Evolutionary conservation across 805 yeast genomes (phyloP).

Genomic region (Barnettozyma salicaria): DNA sequence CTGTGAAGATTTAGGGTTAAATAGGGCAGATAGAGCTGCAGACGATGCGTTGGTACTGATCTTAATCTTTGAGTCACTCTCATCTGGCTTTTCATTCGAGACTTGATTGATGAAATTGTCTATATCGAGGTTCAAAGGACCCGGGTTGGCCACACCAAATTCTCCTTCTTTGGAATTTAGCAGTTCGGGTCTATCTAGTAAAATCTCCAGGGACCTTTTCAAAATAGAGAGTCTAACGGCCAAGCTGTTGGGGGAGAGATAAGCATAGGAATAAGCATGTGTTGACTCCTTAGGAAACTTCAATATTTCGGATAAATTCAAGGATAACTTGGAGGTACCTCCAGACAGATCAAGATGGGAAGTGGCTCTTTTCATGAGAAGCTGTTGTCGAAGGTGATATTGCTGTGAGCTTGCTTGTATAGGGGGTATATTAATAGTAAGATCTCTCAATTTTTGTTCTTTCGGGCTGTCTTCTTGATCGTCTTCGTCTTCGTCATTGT

Average conservation of each 20-base stretch:
- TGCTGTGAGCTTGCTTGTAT: neutral
- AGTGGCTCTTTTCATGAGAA: neutral
- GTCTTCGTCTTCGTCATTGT: constrained; percentile 21
- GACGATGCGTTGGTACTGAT: constrained; percentile 35
- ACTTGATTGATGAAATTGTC: constrained; percentile 23
- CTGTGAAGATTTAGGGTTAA: constrained; percentile 12
- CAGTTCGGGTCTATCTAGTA: constrained; percentile 35
- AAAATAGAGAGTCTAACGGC: constrained; percentile 70
- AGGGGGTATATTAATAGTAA: neutral
- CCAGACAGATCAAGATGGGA: constrained; percentile 11
- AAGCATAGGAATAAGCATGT: constrained; percentile 81
- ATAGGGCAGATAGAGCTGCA: constrained; percentile 34
- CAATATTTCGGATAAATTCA: constrained; percentile 39
- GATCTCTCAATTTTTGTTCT: neutral
- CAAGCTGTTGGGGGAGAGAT: constrained; percentile 71
- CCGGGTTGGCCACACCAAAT: constrained; percentile 3
- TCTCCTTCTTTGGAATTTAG: constrained; percentile 6
- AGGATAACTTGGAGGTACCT: constrained; percentile 26
- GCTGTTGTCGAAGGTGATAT: neutral
- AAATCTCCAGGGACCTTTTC: constrained; percentile 68
- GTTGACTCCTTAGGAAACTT: constrained; percentile 74
- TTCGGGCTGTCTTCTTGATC: too few relatives aligned
- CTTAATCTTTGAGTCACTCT: constrained; percentile 21
- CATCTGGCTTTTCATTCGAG: constrained; percentile 7
- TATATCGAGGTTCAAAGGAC: constrained; percentile 22